A percentile compares a stretch with the other conserved stretches of the same genome.
phyloP scores from a whole-genome alignment of 1,284 basidiomycete species.

The Tilletia walkeri region DNA sequence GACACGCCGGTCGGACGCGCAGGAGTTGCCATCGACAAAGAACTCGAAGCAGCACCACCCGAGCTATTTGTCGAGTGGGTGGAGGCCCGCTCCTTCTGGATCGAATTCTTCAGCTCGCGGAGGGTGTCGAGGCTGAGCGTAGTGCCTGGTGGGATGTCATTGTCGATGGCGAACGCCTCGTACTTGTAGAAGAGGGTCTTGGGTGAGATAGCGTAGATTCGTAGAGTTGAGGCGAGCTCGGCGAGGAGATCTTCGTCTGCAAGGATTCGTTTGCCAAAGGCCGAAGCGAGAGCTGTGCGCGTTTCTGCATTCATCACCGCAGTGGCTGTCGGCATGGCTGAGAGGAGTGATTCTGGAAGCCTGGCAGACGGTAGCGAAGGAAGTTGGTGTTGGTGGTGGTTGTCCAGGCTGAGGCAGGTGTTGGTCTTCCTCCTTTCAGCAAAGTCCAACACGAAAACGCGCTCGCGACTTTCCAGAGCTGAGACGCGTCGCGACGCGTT shows the following conservation, averaged over 20 bases:
- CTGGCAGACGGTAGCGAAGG: too few relatives aligned
- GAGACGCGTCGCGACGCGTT: too few relatives aligned
- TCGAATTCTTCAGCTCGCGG: constrained; percentile 32
- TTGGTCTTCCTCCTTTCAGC: too few relatives aligned
- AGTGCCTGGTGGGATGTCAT: constrained; percentile 29
- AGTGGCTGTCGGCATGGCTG: constrained; percentile 13
- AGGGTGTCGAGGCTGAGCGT: constrained; percentile 32
- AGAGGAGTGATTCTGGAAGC: background rate
- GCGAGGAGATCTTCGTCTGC: constrained; percentile 27
- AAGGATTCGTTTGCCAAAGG: constrained; percentile 27
- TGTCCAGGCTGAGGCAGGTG: too few relatives aligned
- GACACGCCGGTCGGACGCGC: background rate
- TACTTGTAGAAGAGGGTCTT: constrained; percentile 46
- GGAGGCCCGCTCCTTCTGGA: constrained; percentile 27
- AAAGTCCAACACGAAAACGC: too few relatives aligned
- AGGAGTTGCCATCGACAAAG: constrained; percentile 29
- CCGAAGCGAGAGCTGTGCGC: background rate
- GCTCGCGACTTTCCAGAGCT: too few relatives aligned
- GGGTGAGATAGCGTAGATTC: constrained; percentile 29
- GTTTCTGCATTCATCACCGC: constrained; percentile 3
- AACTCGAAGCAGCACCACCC: background rate
- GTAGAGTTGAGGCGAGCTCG: constrained; percentile 36
- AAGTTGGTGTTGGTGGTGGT: too few relatives aligned
- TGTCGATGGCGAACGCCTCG: constrained; percentile 40
- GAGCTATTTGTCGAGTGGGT: background rate